Percentiles rank a stretch among this genome's conserved stretches.
phyloP scores from a whole-genome alignment of 345 rosid genomes.

The Linum trigynum region DNA sequence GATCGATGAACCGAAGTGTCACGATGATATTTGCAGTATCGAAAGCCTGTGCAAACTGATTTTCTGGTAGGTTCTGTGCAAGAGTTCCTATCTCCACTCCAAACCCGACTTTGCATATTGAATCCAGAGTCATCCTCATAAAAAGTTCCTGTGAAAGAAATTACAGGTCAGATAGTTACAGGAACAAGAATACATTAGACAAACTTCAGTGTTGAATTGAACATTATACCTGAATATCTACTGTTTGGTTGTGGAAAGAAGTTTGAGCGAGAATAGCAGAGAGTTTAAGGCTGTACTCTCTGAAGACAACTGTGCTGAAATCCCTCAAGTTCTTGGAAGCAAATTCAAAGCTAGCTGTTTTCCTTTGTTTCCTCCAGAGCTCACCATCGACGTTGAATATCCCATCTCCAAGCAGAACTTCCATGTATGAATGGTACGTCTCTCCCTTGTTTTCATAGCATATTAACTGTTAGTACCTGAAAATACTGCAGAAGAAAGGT shows the following conservation, averaged over 20 bases:
- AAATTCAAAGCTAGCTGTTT: conserved; percentile 91
- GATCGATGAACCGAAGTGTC: conserved; percentile 82
- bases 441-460: conserved; percentile 49
- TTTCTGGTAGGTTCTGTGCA: conserved; percentile 60
- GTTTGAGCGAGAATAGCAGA: conserved; percentile 50
- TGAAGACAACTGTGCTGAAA: conserved; percentile 76
- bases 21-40: conserved; percentile 76
- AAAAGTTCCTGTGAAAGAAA: conserved; percentile 42
- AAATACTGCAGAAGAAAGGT: background rate
- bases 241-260: conserved; percentile 39
- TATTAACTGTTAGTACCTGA: background rate
- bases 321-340: conserved; percentile 93
- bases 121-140: conserved; percentile 92
- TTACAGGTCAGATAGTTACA: background rate
- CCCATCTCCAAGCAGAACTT: conserved; percentile 83
- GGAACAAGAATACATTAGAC: background rate
- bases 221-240: conserved; percentile 68
- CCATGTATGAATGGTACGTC: conserved; percentile 87
- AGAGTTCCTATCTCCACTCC: conserved; percentile 88
- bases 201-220: background rate
- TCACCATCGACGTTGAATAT: conserved; percentile 89
- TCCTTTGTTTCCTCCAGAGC: conserved; percentile 83
- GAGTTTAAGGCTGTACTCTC: conserved; percentile 77
- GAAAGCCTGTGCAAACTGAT: conserved; percentile 70
- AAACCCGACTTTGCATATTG: conserved; percentile 92